These are phyloP conservation scores for Picea abies DNA, from an alignment of 83 land plant genomes.

Conservation along the genomic window DNA sequence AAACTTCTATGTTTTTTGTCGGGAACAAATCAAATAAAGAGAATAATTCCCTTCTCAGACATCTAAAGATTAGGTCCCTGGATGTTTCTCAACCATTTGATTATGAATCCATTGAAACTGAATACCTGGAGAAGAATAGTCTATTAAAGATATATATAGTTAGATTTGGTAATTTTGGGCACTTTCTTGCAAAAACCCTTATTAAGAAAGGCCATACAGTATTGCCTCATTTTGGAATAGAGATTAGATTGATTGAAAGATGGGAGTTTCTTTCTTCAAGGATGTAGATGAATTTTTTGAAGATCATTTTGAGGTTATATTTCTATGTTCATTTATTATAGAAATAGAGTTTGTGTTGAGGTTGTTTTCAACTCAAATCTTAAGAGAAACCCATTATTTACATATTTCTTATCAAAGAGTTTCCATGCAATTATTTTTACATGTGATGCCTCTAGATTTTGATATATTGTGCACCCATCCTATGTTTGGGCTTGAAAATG, in stretches of 20 bases:
- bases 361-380: constrained; percentile 48
- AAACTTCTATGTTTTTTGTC: not conserved
- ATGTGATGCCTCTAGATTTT: constrained; percentile 56
- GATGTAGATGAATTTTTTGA: constrained; percentile 72
- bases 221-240: constrained; percentile 67
- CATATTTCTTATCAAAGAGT: constrained; percentile 72
- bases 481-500: constrained; percentile 39
- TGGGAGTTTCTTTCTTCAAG: constrained; percentile 30
- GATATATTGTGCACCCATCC: too few species aligned
- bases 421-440: constrained; percentile 59
- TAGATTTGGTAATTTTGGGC: constrained; percentile 64
- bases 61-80: constrained; percentile 10
- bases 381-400: constrained; percentile 54
- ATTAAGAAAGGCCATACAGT: constrained; percentile 25
- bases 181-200: constrained; percentile 43
- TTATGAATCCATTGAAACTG: not conserved
- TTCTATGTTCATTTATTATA: constrained; percentile 65
- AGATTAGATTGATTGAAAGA: constrained; percentile 37
- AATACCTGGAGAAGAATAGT: not conserved
- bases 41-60: not conserved
- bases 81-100: constrained; percentile 37
- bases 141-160: constrained; percentile 38
- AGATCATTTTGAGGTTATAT: constrained; percentile 63
- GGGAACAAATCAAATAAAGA: not conserved
- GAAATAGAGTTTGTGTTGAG: constrained; percentile 48